Percentiles rank a stretch among this genome's conserved stretches.
These are phyloP conservation scores for Colletotrichum truncatum DNA, from an alignment of 2,329 filamentous ascomycete genomes.

Conservation along the genomic window DNA sequence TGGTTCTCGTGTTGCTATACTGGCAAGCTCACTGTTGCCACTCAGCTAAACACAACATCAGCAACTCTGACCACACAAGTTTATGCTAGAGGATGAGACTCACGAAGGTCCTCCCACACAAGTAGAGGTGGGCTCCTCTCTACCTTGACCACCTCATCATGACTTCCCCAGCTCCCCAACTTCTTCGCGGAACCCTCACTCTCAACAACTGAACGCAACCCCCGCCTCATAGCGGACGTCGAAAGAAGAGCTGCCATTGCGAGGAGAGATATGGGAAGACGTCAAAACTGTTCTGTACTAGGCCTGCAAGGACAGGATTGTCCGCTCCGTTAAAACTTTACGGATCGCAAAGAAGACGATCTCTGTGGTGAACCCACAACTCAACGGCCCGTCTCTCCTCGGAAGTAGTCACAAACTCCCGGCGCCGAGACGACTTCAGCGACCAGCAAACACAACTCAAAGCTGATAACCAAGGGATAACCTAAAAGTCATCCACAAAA, in stretches of 20 bases:
- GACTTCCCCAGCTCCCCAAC: background rate
- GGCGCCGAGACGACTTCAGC: too few species aligned
- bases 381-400: too few species aligned
- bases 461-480: background rate
- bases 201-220: constrained; percentile 7
- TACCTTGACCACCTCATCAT: background rate
- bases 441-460: background rate
- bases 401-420: background rate
- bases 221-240: background rate
- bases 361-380: too few species aligned
- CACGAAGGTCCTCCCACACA: constrained; percentile 15
- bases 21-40: constrained; percentile 20
- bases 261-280: background rate
- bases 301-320: too few species aligned
- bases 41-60: background rate
- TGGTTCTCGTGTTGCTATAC: background rate
- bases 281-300: background rate
- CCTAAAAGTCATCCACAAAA: background rate
- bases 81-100: background rate
- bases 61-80: background rate
- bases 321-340: too few species aligned
- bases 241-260: constrained; percentile 11
- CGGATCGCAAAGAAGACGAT: too few species aligned
- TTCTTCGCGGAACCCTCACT: background rate
- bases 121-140: background rate